phyloP scores from a whole-genome alignment of 2,329 filamentous ascomycete genomes.

The Emericellopsis atlantica region DNA sequence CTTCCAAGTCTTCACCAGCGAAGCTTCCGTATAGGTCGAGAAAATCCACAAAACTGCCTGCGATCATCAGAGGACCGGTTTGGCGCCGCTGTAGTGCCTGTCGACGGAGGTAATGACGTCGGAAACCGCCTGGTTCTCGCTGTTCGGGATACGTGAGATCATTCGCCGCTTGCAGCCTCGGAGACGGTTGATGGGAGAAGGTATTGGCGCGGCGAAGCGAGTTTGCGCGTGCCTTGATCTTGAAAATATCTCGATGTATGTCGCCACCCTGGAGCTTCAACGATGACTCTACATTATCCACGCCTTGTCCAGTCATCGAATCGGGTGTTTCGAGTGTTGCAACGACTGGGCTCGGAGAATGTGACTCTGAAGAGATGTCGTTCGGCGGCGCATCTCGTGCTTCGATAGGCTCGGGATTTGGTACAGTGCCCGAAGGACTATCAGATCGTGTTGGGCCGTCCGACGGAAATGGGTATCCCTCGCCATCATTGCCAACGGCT shows the following conservation, averaged over 20 bases:
- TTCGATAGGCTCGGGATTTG: not conserved
- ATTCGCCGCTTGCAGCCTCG: slow-evolving; percentile 13
- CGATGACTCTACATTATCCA: slow-evolving; percentile 44
- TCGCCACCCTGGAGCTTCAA: slow-evolving; percentile 63
- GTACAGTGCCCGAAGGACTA: not conserved
- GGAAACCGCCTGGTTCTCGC: slow-evolving; percentile 32
- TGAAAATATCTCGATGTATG: slow-evolving; percentile 68
- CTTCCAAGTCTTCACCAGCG: slow-evolving; percentile 56
- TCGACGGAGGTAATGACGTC: slow-evolving; percentile 26
- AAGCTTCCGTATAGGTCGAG: slow-evolving; percentile 66
- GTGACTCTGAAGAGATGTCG: not conserved
- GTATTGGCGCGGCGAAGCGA: slow-evolving; percentile 48
- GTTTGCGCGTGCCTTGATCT: slow-evolving; percentile 46
- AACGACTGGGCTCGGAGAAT: not conserved
- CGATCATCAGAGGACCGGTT: slow-evolving; percentile 36
- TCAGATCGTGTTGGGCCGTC: not conserved
- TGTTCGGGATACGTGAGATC: slow-evolving; percentile 23
- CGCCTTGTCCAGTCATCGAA: not conserved
- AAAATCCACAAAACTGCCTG: slow-evolving; percentile 62
- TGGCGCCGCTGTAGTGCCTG: slow-evolving; percentile 23
- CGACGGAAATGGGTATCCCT: not conserved
- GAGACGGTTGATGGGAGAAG: slow-evolving; percentile 43
- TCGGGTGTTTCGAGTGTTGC: not conserved
- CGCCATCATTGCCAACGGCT: not conserved
- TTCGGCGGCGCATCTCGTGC: not conserved